Percentiles rank a stretch among this genome's conserved stretches.
phyloP scores from a whole-genome alignment of 2,329 filamentous ascomycete species.

The Calonectria hawksworthii region DNA sequence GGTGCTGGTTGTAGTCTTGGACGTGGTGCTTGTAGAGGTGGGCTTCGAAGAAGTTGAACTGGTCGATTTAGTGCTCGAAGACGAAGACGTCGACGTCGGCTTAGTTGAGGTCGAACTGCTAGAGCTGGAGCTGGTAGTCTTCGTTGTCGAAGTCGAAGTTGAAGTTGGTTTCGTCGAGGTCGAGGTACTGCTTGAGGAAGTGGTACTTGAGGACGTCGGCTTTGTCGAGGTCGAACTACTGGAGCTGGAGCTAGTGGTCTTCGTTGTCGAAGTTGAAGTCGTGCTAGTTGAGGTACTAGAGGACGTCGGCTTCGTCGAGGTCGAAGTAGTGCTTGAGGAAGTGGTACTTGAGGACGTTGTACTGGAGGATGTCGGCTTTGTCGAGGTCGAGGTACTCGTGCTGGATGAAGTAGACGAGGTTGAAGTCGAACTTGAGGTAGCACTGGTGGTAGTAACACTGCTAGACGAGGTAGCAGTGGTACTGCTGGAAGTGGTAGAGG shows the following conservation, averaged over 20 bases:
- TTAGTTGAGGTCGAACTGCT: background rate
- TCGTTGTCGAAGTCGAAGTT: background rate
- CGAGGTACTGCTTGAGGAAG: too few species aligned
- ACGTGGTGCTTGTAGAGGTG: conserved; percentile 9
- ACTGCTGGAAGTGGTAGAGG: background rate
- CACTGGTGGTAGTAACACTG: background rate
- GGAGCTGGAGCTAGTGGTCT: too few species aligned
- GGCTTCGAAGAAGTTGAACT: background rate
- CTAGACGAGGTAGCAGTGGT: background rate
- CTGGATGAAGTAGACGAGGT: too few species aligned
- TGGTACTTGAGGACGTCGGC: too few species aligned
- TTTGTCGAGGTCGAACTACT: too few species aligned
- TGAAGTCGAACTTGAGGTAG: too few species aligned
- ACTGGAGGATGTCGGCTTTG: too few species aligned
- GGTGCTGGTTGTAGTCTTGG: conserved; percentile 30
- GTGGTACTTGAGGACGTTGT: conserved; percentile 15
- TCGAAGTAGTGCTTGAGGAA: background rate
- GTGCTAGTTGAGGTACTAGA: background rate
- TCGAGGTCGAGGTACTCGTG: too few species aligned
- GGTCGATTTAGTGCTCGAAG: background rate
- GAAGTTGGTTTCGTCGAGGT: background rate
- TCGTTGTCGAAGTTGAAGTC: background rate
- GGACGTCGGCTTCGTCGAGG: background rate
- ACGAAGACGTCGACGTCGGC: too few species aligned
- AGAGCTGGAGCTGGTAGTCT: background rate